phyloP scores from a whole-genome alignment of 208 protist species.

The Trypanosoma melophagium region DNA sequence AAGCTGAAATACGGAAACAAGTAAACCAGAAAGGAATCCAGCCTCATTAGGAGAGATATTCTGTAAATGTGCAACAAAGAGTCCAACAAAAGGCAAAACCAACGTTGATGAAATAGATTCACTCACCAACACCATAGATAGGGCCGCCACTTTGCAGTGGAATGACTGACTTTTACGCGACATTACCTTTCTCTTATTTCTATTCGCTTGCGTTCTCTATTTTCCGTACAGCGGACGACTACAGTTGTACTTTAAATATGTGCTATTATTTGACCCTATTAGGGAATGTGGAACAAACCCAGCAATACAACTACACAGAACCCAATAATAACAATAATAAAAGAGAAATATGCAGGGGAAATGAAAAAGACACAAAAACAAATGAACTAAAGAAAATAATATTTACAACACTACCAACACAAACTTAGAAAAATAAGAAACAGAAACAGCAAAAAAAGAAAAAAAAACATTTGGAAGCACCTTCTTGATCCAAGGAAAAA shows the following conservation, averaged over 20 bases:
- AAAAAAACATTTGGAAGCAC: too few species aligned
- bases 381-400: too few species aligned
- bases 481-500: too few species aligned
- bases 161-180: constrained; percentile 6
- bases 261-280: neutral
- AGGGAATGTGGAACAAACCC: neutral
- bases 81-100: constrained; percentile 51
- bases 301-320: neutral
- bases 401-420: too few species aligned
- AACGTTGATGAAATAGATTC: constrained; percentile 54
- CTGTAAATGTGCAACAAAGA: constrained; percentile 48
- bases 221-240: neutral
- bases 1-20: constrained; percentile 47
- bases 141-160: constrained; percentile 9
- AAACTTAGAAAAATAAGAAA: too few species aligned
- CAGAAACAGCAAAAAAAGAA: too few species aligned
- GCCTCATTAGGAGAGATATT: constrained; percentile 39
- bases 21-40: constrained; percentile 50
- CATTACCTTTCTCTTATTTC: neutral
- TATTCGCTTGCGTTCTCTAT: neutral
- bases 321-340: neutral
- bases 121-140: constrained; percentile 48
- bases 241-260: neutral
- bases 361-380: neutral
- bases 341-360: constrained; percentile 5